Evolutionary conservation across 768 basidiomycete species (phyloP), one percentile per base, ranked within the genome.

Genomic region (Pulveroboletus sp.): DNA sequence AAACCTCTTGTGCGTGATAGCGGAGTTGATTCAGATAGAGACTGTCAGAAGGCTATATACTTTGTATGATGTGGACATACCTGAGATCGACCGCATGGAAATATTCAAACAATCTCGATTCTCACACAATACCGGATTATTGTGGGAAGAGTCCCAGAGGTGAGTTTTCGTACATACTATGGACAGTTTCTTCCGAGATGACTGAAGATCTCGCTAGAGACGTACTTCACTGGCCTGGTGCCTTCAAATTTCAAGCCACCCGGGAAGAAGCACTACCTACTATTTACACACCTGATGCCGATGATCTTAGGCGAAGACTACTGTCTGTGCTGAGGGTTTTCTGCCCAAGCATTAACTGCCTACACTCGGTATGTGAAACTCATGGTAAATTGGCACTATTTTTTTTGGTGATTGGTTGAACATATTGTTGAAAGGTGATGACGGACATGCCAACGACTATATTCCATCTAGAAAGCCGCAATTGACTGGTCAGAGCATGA

Each of bases 21-120:
- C 62, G 53, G 78, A 80, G 53, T 61, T 78, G 17, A 74, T 83
- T 14, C 69, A 73, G 43, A 57, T 76, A 6, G 77, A 81, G 60
- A 65, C 73, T 7, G 62, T 70, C 9, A 66, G 71, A 17, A 66
- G 74, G 6, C 65, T 84, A 0, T 53, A 69, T 27, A 40, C 55
- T 6, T 40, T 48, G 1, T 50, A 72, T n/a, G 36, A 52, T 0
- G 45, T 81, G 2, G 59, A 65, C 0, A 53, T 64, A 5, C 40
- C 41, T 2, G 68, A 74, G 12, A 72, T 82, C 14, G 72, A 78
- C 34, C 50, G 43, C 10, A 53, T 60, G 41, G 13, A 47, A 4
- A 62, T 72, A n/a, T 57, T 70, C 20, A 56, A 58, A 47, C 19
- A 34, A 8, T 47, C 68, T 20, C 63, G 67, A 14, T 20, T 35